phyloP scores from a whole-genome alignment of 148 eudicot species.

The Camellia japonica region DNA sequence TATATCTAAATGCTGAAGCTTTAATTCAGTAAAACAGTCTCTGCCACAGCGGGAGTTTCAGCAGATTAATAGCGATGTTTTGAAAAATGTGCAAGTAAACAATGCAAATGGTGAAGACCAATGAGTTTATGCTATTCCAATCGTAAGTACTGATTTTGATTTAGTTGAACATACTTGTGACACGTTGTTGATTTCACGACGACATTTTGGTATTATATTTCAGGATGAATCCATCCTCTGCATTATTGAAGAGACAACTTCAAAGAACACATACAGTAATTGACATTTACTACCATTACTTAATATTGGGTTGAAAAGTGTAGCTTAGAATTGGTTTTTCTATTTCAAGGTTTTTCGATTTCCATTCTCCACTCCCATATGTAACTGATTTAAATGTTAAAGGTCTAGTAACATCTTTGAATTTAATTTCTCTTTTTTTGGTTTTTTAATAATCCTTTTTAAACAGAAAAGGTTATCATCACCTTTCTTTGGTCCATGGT shows the following conservation, averaged over 20 bases:
- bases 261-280: background rate
- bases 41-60: background rate
- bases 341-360: background rate
- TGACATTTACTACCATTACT: background rate
- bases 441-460: background rate
- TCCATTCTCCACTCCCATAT: no score
- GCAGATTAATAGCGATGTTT: background rate
- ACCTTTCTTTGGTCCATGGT: background rate
- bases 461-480: background rate
- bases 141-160: background rate
- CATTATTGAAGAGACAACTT: background rate
- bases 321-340: background rate
- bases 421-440: background rate
- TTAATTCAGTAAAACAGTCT: background rate
- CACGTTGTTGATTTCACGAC: background rate
- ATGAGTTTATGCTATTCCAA: background rate
- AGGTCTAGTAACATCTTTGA: background rate
- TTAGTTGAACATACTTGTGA: background rate
- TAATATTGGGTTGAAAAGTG: background rate
- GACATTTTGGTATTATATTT: background rate
- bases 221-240: constrained; percentile 3
- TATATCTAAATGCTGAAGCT: background rate
- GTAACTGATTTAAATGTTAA: background rate
- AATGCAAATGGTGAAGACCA: background rate
- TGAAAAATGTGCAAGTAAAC: background rate